Evolutionary conservation across 1,284 basidiomycete species (phyloP).

Genomic region (Polyporus tsugae): DNA sequence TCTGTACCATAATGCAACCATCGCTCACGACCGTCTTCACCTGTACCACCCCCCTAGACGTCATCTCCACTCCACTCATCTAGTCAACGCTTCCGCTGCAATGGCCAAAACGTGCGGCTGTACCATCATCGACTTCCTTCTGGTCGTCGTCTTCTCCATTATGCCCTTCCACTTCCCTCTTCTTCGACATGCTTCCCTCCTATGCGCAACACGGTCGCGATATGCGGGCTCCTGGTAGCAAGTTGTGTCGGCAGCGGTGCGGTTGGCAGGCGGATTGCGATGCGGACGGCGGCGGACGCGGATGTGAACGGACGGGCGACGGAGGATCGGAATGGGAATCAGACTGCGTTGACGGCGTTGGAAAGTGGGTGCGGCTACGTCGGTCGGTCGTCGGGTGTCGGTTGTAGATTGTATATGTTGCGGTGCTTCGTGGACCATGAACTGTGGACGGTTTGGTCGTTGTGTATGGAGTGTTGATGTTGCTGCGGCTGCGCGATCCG

Average conservation of each 20-base stretch:
- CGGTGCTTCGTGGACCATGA: background rate
- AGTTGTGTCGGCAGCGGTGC: slow-evolving; percentile 10
- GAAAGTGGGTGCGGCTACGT: background rate
- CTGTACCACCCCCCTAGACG: slow-evolving; percentile 14
- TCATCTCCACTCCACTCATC: background rate
- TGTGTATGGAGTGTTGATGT: no score
- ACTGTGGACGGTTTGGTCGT: background rate
- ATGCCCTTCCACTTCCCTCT: slow-evolving; percentile 3
- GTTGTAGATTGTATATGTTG: slow-evolving; percentile 6
- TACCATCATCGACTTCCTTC: background rate
- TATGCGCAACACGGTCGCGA: slow-evolving; percentile 15
- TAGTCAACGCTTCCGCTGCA: background rate
- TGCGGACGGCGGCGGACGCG: slow-evolving; percentile 6
- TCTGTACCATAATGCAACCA: background rate
- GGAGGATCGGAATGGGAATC: background rate
- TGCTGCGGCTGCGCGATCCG: background rate
- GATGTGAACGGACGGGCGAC: background rate
- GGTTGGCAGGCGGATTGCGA: background rate
- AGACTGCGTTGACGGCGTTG: background rate
- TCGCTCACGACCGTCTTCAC: background rate
- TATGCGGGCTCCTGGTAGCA: slow-evolving; percentile 14
- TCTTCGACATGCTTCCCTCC: background rate
- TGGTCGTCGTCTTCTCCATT: background rate
- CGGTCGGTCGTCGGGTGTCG: slow-evolving; percentile 2
- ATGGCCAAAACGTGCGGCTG: slow-evolving; percentile 9